These are phyloP conservation scores for Nakaseomyces glabratus DNA, from an alignment of 1,139 yeast genomes.

Conservation along the genomic window DNA sequence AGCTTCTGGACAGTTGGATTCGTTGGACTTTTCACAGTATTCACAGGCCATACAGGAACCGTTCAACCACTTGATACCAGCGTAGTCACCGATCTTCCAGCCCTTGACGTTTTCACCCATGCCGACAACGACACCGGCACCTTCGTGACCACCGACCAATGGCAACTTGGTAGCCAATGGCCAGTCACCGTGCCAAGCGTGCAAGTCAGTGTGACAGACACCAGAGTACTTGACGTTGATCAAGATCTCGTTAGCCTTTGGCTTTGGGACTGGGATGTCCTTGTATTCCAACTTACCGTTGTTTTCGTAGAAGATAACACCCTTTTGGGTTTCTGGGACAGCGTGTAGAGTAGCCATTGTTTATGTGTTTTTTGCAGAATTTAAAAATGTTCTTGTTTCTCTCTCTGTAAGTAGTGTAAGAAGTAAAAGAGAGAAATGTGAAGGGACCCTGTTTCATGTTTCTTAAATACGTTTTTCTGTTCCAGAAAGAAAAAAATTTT, in stretches of 20 bases:
- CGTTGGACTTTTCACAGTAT: conserved; percentile 45
- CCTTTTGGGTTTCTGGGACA: conserved; percentile 40
- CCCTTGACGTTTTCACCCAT: conserved; percentile 50
- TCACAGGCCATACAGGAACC: conserved; percentile 57
- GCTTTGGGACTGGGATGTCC: conserved; percentile 50
- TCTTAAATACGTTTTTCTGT: no score
- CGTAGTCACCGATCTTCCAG: conserved; percentile 53
- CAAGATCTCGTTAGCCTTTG: conserved; percentile 50
- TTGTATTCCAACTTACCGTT: conserved; percentile 43
- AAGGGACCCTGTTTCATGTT: no score
- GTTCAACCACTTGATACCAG: conserved; percentile 61
- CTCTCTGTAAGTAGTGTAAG: no score
- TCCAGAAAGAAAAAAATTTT: no score
- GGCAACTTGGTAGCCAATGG: conserved; percentile 51
- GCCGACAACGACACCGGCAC: conserved; percentile 58
- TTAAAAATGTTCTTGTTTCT: no score
- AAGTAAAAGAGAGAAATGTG: no score
- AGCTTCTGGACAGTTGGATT: conserved; percentile 51
- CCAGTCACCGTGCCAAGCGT: conserved; percentile 65
- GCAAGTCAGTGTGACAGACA: conserved; percentile 59
- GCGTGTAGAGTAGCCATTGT: conserved; percentile 16
- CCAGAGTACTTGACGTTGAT: conserved; percentile 55
- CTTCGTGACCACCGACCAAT: conserved; percentile 62
- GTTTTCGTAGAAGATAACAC: conserved; percentile 39
- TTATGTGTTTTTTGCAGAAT: conserved; percentile 1